Evolutionary conservation across 345 rosid species (phyloP).

Genomic region (Noccaea caerulescens): DNA sequence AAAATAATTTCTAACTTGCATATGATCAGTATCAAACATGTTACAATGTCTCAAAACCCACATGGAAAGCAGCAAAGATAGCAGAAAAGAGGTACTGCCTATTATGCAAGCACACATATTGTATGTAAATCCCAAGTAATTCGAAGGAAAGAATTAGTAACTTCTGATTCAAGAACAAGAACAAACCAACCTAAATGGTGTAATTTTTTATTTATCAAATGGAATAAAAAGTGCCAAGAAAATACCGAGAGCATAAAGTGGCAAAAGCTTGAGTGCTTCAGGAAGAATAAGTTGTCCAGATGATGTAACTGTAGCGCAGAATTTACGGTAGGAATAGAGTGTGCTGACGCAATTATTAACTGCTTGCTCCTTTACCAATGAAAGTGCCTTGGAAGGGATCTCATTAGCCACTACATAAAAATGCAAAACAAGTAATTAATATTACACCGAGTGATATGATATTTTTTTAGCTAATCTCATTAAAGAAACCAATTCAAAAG

Average conservation of each 20-base stretch:
- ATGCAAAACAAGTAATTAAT: constrained; percentile 12
- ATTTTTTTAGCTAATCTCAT: not conserved
- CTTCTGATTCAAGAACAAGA: constrained; percentile 14
- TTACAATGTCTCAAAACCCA: constrained; percentile 2
- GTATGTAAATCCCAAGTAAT: not conserved
- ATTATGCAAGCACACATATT: constrained; percentile 10
- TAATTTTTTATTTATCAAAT: not conserved
- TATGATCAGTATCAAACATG: constrained; percentile 29
- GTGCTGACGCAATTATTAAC: constrained; percentile 71
- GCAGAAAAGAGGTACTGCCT: not conserved
- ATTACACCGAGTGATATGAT: not conserved
- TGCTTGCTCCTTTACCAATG: constrained; percentile 71
- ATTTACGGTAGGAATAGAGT: constrained; percentile 85
- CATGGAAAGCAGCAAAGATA: constrained; percentile 1
- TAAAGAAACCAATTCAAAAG: not conserved
- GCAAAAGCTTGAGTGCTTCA: constrained; percentile 95
- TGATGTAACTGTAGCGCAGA: constrained; percentile 94
- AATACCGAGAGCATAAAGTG: constrained; percentile 91
- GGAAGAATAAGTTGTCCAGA: constrained; percentile 97
- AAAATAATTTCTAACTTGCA: constrained; percentile 10
- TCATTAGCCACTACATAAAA: constrained; percentile 68
- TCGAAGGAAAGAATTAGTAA: constrained; percentile 7
- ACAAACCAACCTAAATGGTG: constrained; percentile 7
- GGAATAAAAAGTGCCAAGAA: constrained; percentile 15
- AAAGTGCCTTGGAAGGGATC: constrained; percentile 68